Evolutionary conservation across 768 basidiomycete genomes (phyloP).

Genomic region (Leucocoprinus leucothites): DNA sequence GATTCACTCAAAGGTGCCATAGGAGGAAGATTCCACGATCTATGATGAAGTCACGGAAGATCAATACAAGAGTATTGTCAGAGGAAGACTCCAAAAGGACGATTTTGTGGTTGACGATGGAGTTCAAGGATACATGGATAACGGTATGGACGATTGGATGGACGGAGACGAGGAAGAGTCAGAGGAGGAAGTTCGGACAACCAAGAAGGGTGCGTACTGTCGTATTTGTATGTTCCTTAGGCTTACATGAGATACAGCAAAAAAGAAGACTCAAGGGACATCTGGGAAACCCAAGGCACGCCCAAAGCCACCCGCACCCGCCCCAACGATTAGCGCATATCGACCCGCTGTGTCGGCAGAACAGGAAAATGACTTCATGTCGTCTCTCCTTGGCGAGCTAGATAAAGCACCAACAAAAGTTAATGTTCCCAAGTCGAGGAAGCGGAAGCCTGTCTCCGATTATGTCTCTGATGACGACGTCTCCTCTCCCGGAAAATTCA

Average conservation of each 20-base stretch:
- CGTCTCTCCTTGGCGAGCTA: slow-evolving; percentile 69
- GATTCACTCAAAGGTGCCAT: background rate
- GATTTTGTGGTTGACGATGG: slow-evolving; percentile 98
- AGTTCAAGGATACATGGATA: slow-evolving; percentile 87
- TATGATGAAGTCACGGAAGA: slow-evolving; percentile 92
- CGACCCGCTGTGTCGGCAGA: slow-evolving; percentile 70
- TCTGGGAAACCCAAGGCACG: slow-evolving; percentile 39
- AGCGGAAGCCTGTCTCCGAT: slow-evolving; percentile 63
- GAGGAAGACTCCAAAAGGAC: slow-evolving; percentile 74
- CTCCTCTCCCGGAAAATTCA: slow-evolving; percentile 32
- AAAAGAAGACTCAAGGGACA: slow-evolving; percentile 42
- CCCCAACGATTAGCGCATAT: slow-evolving; percentile 76
- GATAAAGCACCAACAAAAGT: slow-evolving; percentile 45
- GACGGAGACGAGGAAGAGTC: slow-evolving; percentile 45
- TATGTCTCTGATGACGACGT: slow-evolving; percentile 33
- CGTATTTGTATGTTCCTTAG: slow-evolving; percentile 30
- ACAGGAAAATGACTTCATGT: slow-evolving; percentile 90
- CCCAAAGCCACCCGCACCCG: slow-evolving; percentile 45
- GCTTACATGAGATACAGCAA: slow-evolving; percentile 16
- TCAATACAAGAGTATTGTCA: slow-evolving; percentile 84
- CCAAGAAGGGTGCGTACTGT: slow-evolving; percentile 30
- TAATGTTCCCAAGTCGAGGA: slow-evolving; percentile 40
- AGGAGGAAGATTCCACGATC: slow-evolving; percentile 62
- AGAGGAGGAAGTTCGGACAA: slow-evolving; percentile 52
- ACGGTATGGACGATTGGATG: slow-evolving; percentile 95